phyloP scores from a whole-genome alignment of 805 yeast species.

The Spathaspora gorwiae region DNA sequence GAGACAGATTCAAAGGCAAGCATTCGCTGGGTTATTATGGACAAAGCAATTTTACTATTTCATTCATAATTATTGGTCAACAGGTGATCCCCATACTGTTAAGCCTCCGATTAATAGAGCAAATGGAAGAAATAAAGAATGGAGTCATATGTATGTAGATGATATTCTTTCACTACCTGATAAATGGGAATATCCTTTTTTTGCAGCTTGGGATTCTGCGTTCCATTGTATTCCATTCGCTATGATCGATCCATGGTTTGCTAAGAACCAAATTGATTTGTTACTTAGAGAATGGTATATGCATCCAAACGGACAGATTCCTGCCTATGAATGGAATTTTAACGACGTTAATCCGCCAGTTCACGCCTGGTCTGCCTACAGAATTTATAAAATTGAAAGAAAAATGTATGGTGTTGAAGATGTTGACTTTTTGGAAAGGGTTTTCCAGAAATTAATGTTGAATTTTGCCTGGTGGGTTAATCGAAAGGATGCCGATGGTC shows the following conservation, averaged over 20 bases:
- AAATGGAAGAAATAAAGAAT: constrained; percentile 79
- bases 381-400: constrained; percentile 83
- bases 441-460: constrained; percentile 81
- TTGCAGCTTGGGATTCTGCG: constrained; percentile 96
- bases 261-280: constrained; percentile 81
- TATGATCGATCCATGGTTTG: constrained; percentile 89
- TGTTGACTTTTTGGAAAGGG: constrained; percentile 79
- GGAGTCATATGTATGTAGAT: constrained; percentile 86
- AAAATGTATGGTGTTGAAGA: constrained; percentile 81
- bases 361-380: constrained; percentile 91
- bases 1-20: constrained; percentile 84
- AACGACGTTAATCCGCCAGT: constrained; percentile 96
- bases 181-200: constrained; percentile 94
- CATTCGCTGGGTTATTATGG: constrained; percentile 92
- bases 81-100: constrained; percentile 74
- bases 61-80: constrained; percentile 79
- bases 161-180: constrained; percentile 88
- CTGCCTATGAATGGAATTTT: constrained; percentile 96
- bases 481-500: constrained; percentile 80
- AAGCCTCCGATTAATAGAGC: constrained; percentile 79
- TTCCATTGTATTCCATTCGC: constrained; percentile 92
- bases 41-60: constrained; percentile 87
- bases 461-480: constrained; percentile 98
- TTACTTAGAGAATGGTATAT: constrained; percentile 93
- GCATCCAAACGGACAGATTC: constrained; percentile 98